phyloP scores from a whole-genome alignment of 345 rosid species.

The Hibiscus syriacus region DNA sequence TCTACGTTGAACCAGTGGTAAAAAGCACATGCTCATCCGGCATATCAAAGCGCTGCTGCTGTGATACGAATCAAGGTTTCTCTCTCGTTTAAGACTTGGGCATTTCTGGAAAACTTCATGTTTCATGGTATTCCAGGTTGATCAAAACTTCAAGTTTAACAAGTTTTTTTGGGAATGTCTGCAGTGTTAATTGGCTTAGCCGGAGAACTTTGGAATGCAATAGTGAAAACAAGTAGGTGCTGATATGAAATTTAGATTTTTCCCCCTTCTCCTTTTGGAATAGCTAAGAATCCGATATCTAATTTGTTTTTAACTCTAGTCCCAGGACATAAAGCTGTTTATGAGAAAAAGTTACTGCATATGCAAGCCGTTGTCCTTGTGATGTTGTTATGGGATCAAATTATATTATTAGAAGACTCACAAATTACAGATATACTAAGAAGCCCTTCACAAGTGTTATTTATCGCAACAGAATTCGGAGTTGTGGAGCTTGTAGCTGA shows the following conservation, averaged over 20 bases:
- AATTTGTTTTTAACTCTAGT: constrained; percentile 15
- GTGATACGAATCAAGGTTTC: constrained; percentile 5
- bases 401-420: constrained; percentile 26
- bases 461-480: constrained; percentile 33
- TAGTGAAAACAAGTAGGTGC: constrained; percentile 4
- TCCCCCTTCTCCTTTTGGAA: not conserved
- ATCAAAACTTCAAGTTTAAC: not conserved
- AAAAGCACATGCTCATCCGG: not conserved
- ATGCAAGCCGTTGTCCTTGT: constrained; percentile 27
- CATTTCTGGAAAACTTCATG: no score
- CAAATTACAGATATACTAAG: constrained; percentile 16
- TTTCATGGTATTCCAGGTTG: not conserved
- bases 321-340: constrained; percentile 20
- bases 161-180: not conserved
- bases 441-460: constrained; percentile 21
- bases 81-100: no score
- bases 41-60: not conserved
- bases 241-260: not conserved
- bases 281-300: not conserved
- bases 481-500: constrained; percentile 25
- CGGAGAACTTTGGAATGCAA: not conserved
- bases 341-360: constrained; percentile 17
- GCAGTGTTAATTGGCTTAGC: constrained; percentile 1
- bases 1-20: constrained; percentile 9
- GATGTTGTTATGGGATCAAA: constrained; percentile 23